Evolutionary conservation across 306 rosid species (phyloP), one percentile per base, ranked within the genome.

Genomic region (Prinsepia uniflora): DNA sequence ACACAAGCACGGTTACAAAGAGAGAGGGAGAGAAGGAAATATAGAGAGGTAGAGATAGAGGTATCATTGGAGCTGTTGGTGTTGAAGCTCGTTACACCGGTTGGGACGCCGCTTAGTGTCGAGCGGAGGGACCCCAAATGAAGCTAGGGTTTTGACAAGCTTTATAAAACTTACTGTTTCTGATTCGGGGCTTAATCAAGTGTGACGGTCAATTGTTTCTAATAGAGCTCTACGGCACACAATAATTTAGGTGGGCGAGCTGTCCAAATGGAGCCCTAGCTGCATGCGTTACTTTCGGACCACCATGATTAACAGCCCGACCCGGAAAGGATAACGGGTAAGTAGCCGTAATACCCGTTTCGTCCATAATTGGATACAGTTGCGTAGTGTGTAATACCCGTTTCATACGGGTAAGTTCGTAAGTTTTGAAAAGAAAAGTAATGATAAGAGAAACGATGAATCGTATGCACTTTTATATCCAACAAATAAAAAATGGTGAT

Each of bases 141-240:
- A 48, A 36, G 68, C 11, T 72, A 72, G 76, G 76, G 76, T 72
- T 72, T 63, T 50, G 69, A 9, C 20, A 7, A 50, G 44, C 63
- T 48, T 52, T 63, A 62, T 72, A 72, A 6, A 9, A 17, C 10
- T 15, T 15, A n/a, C 7, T 8, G 42, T 3, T 11, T 12, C n/a
- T 24, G 12, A 24, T 24, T 24, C 30, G 58, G 24, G 24, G 7
- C 19, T 49, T 40, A 53, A n/a, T 70, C 64, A 17, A 22, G 52
- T 70, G 65, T 10, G 15, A 54, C 40, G 41, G 43, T 56, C 65
- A 22, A 41, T 42, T 40, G 41, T 52, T n/a, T 19, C 56, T 17
- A 15, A 14, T 7, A 41, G 43, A 20, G 53, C 36, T 48, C 55
- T 5, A 18, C 55, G 8, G 55, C 20, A 15, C 55, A 0, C 8